Conservation (phyloP, 139 green algal species). For the Auxenochlorella protothecoides region DNA sequence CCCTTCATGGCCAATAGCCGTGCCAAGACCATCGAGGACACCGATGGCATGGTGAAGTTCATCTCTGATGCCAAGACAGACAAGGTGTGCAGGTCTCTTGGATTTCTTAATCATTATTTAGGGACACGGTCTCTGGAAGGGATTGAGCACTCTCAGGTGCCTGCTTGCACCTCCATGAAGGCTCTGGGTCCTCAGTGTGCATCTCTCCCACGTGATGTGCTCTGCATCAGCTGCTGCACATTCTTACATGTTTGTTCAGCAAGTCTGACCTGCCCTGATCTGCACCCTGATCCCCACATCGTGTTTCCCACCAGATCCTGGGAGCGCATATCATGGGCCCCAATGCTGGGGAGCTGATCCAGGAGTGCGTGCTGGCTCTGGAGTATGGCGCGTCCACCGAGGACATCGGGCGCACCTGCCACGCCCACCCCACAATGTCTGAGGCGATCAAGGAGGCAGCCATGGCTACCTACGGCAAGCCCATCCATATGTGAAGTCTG, state of each 20-base stretch:
- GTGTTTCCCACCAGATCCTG: slow-evolving; percentile 80
- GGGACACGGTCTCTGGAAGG: too few relatives aligned
- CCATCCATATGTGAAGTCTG: slow-evolving; percentile 79
- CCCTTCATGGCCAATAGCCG: slow-evolving; percentile 93
- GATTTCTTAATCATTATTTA: too few relatives aligned
- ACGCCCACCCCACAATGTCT: slow-evolving; percentile 92
- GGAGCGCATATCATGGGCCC: slow-evolving; percentile 91
- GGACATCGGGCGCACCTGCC: slow-evolving; percentile 94
- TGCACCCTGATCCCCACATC: too few relatives aligned
- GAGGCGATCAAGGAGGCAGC: slow-evolving; percentile 97
- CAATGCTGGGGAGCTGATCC: slow-evolving; percentile 89
- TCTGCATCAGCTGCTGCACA: too few relatives aligned
- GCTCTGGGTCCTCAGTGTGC: too few relatives aligned
- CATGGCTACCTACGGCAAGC: slow-evolving; percentile 71
- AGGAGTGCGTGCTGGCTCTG: slow-evolving; percentile 84
- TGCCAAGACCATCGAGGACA: slow-evolving; percentile 77
- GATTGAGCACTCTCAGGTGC: too few relatives aligned
- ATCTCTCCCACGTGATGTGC: too few relatives aligned
- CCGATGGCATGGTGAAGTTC: slow-evolving; percentile 92
- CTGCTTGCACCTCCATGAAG: too few relatives aligned
- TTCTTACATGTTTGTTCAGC: too few relatives aligned
- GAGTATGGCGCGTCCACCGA: slow-evolving; percentile 79
- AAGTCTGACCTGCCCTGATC: too few relatives aligned
- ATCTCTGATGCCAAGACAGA: slow-evolving; percentile 34
- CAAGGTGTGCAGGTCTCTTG: not conserved